Percentiles rank a stretch among this genome's conserved stretches.
Evolutionary conservation across 257 asterid species (phyloP).

Genomic region (Gardenia jasminoides): DNA sequence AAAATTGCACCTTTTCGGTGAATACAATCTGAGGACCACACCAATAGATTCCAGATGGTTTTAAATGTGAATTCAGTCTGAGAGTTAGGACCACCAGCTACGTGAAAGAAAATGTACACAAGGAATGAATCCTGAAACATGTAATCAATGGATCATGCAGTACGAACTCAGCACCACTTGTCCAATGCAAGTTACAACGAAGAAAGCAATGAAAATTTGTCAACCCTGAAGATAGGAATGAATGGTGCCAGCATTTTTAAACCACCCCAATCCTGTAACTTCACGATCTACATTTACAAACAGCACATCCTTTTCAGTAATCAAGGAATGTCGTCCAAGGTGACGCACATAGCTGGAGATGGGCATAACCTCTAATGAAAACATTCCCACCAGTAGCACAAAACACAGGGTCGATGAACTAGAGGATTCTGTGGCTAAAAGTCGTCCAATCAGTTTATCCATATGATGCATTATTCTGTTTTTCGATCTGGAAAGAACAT

Average conservation of each 20-base stretch:
- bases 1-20: not conserved
- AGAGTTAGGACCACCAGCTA: slow-evolving; percentile 1
- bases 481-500: not conserved
- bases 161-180: not conserved
- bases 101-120: not conserved
- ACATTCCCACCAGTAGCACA: not conserved
- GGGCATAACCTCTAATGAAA: not conserved
- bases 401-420: not conserved
- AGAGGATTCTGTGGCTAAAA: not conserved
- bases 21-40: slow-evolving; percentile 9
- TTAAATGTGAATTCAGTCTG: not conserved
- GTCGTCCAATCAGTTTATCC: not conserved
- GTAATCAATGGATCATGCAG: not conserved
- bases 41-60: not conserved
- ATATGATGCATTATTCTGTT: not conserved
- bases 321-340: slow-evolving; percentile 13
- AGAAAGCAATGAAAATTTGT: not conserved
- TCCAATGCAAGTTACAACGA: not conserved
- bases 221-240: not conserved
- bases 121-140: not conserved
- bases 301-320: slow-evolving; percentile 4
- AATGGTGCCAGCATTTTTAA: not conserved
- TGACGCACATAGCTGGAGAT: slow-evolving; percentile 1
- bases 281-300: slow-evolving; percentile 17
- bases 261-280: not conserved